phyloP scores from a whole-genome alignment of 257 asterid species.

The Mitragyna speciosa region DNA sequence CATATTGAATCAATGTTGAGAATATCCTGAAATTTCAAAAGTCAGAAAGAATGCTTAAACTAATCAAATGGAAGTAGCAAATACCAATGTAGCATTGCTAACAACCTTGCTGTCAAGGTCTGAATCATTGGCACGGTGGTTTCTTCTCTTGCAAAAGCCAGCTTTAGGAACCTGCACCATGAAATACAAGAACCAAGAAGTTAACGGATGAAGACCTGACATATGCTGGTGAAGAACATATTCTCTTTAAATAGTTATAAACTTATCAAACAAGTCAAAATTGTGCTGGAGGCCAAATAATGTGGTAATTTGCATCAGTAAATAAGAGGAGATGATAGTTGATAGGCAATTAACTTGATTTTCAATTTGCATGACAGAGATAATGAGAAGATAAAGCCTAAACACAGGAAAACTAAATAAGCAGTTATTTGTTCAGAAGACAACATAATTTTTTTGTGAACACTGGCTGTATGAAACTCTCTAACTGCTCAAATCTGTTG shows the following conservation, averaged over 20 bases:
- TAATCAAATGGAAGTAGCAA: constrained; percentile 3
- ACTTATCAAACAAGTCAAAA: not conserved
- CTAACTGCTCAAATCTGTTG: not conserved
- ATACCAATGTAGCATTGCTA: constrained; percentile 2
- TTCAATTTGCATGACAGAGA: not conserved
- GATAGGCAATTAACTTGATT: not conserved
- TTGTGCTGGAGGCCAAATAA: not conserved
- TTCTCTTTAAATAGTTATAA: not conserved
- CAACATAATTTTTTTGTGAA: not conserved
- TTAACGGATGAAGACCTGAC: constrained; percentile 5
- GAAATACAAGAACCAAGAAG: constrained; percentile 25
- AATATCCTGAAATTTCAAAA: constrained; percentile 50
- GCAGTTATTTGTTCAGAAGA: not conserved
- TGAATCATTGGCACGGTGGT: constrained; percentile 30
- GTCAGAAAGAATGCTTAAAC: constrained; percentile 16
- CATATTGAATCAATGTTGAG: constrained; percentile 45
- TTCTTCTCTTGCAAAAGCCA: constrained; percentile 38
- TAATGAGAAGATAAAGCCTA: not conserved
- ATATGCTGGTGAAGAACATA: constrained; percentile 6
- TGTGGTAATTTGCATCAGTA: not conserved
- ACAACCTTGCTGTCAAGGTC: constrained; percentile 45
- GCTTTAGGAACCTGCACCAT: constrained; percentile 52
- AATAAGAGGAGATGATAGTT: not conserved
- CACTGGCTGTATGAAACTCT: not conserved
- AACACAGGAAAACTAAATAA: not conserved